Base-by-base conservation (phyloP, 768 basidiomycete genomes). In the Boletellus ananiceps region DNA sequence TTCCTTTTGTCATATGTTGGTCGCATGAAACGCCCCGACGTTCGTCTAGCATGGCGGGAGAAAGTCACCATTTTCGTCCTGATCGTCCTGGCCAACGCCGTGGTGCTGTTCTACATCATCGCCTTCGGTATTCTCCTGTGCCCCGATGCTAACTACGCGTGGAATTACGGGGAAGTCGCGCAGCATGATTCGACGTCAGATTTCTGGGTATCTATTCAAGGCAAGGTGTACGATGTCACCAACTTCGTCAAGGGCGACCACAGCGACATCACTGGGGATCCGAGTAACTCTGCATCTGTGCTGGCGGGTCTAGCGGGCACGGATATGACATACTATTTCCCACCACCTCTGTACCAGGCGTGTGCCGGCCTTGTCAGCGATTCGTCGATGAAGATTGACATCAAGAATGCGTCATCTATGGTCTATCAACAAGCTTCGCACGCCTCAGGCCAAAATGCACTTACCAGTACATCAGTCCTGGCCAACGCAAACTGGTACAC, bases 1-100 rank as follows among this genome's bases (percentile, higher is more conserved):
- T 79, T 83, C 53, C 51, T 73, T 4, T 70, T 84, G 29, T 62
- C 61, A 39, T 64, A 67, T 42, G 33, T 83, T 40, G 82, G 83
- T 5, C 74, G 79, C 15, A 82, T 85, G 83, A 83, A 83, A 62
- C 78, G 83, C 9, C 79, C 82, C 18, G 83, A 85, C 59, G 69
- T 85, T 40, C 77, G 79, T 43, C 74, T 84, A 38, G 83, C 83
- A 0, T 85, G 84, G 84, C 71, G 83, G 36, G 83, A 85, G 60
- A 85, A 85, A 65, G 57, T 84, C 44, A 77, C 83, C 6, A 84
- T 85, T 56, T 84, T 78, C 66, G 56, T 68, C 53, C 72, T 85
- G 61, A 83, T 85, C 61, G 54, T 78, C 49, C 48, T 77, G 31
- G 60, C 74, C 46, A 85, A 85, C 58, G 73, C 62, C 15, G 40